Evolutionary conservation across 495 filamentous ascomycete genomes (phyloP).

Genomic region (Hyphodiscus hymeniophilus): DNA sequence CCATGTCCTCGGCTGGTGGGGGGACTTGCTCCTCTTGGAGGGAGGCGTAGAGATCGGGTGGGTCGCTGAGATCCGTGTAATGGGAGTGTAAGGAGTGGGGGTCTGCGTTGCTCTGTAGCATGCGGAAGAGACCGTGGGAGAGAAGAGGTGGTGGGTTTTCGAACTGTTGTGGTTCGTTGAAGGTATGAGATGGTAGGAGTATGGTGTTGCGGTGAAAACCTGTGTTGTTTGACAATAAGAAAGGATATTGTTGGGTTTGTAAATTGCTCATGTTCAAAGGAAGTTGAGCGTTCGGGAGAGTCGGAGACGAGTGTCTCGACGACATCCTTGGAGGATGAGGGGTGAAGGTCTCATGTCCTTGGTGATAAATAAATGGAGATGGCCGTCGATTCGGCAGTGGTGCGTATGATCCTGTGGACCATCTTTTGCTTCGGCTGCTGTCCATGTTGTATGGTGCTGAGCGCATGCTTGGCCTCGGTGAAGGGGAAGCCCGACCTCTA

Average conservation of each 20-base stretch:
- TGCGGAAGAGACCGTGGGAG: constrained; percentile 57
- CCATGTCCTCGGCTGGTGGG: constrained; percentile 68
- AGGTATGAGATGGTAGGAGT: constrained; percentile 28
- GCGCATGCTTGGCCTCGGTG: constrained; percentile 53
- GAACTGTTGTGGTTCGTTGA: constrained; percentile 29
- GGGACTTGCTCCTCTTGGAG: constrained; percentile 57
- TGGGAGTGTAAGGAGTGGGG: constrained; percentile 51
- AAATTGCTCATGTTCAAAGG: constrained; percentile 45
- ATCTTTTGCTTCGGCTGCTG: constrained; percentile 53
- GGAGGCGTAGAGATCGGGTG: constrained; percentile 65
- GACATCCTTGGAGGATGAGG: constrained; percentile 30
- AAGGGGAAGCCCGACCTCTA: constrained; percentile 55
- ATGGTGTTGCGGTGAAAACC: constrained; percentile 36
- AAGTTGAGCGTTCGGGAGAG: constrained; percentile 41
- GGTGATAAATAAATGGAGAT: constrained; percentile 46
- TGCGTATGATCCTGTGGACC: constrained; percentile 61
- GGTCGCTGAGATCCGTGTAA: constrained; percentile 57
- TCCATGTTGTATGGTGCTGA: constrained; percentile 57
- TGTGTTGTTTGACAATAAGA: constrained; percentile 39
- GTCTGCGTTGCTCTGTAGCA: constrained; percentile 61
- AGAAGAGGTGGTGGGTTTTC: constrained; percentile 46
- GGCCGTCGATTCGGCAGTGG: constrained; percentile 37
- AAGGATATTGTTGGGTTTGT: constrained; percentile 44
- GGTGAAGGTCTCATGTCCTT: constrained; percentile 40
- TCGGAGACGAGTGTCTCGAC: constrained; percentile 49